A percentile compares a stretch with the other conserved stretches of the same genome.
Conservation (phyloP, 805 yeast species). For the Wickerhamiella azyma region DNA sequence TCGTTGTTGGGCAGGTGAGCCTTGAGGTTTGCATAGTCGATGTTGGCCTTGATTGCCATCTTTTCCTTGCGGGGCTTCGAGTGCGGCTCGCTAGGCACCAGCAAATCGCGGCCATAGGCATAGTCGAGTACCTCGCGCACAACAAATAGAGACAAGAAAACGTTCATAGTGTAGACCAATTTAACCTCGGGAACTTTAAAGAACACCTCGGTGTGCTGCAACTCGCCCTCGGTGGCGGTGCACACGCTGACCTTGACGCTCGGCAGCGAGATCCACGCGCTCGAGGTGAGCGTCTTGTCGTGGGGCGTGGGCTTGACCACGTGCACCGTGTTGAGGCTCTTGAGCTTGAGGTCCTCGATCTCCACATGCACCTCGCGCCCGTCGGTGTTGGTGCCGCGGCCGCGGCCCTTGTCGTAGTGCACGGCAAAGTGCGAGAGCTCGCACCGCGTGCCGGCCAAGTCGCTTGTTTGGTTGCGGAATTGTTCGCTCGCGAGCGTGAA, state of each 20-base stretch:
- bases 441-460: conserved; percentile 15
- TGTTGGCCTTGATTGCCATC: conserved; percentile 21
- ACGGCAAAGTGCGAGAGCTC: conserved; percentile 8
- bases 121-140: conserved; percentile 18
- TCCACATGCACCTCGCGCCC: conserved; percentile 13
- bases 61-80: background rate
- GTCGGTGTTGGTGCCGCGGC: conserved; percentile 10
- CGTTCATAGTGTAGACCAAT: conserved; percentile 16
- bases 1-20: conserved; percentile 35
- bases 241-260: conserved; percentile 1
- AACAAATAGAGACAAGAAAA: conserved; percentile 18
- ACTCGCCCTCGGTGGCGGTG: conserved; percentile 9
- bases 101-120: conserved; percentile 12
- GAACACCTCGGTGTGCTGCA: background rate
- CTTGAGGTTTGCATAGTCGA: conserved; percentile 25
- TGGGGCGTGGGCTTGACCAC: background rate
- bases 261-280: conserved; percentile 10
- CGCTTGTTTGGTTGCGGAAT: conserved; percentile 17
- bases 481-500: conserved; percentile 17
- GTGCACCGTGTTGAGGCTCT: conserved; percentile 13
- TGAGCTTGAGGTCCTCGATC: conserved; percentile 10
- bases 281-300: background rate
- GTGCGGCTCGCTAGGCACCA: background rate
- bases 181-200: conserved; percentile 14
- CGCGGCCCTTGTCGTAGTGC: conserved; percentile 9